Base-by-base conservation (phyloP, 176 grass and related monocot genomes). In the sorghum (Sorghum bicolor) region DNA sequence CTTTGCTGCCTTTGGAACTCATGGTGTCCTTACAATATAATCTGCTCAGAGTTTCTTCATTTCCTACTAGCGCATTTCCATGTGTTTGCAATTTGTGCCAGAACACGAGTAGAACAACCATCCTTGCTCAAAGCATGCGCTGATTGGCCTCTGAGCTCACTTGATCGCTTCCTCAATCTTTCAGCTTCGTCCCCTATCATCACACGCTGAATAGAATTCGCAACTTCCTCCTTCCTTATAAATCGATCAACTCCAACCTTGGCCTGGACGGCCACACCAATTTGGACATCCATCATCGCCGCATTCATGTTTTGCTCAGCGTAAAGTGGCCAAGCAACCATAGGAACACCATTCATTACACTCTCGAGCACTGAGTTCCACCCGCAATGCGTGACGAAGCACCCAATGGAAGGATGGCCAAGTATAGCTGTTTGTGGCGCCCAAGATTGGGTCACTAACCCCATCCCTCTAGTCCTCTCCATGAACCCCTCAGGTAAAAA, bases 281-380 rank as follows among this genome's bases (percentile, higher is more conserved):
- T 48, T 0, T 79, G 75, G 11, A 47, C 30, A 33, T 86, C 82
- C 43, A 95, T 3, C 90, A 95, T 82, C 0, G 89, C 88, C 0
- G 88, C 90, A 24, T 95, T 95, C 85, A 92, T 92, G 20, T 45
- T 83, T 63, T 95, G 93, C 58, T 95, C 93, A 0, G 90, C 93
- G 5, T 82, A 87, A 7, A 91, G 86, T 1, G 91, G 91, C 94
- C 91, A 93, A 0, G 91, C 88, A 2, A 96, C 62, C 83, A 96
- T 96, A 0, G 94, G 94, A 20, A 91, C 81, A 0, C 86, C 91
- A 14, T 89, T 64, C 0, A 68, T 40, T 2, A 93, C 28, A 0
- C 86, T 84, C 74, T 93, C 91, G 1, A 93, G n/a, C 0, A 45
- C 26, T 0, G 94, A 96, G 86, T 96, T 96, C 94, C 88, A 93